Base-by-base conservation (phyloP, 371 early-diverging fungal species). In the Actinomortierella ambigua region DNA sequence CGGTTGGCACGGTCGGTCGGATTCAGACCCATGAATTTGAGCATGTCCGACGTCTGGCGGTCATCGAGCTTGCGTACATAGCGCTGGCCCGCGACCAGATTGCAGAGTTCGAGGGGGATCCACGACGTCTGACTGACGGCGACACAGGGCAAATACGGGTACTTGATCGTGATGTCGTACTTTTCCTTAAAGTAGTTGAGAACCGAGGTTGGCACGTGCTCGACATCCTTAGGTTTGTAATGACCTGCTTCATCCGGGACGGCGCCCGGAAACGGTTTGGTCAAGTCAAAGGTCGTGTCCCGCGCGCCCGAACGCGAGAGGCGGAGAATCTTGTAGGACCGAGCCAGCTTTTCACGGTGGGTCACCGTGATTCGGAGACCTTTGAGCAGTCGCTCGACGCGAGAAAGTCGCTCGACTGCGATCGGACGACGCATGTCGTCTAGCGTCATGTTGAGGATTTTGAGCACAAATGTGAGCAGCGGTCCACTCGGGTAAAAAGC, bases 51-150 rank as follows among this genome's bases (percentile, higher is more conserved):
- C 0, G 96, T 96, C 82, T 96, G 90, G 26, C 76, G 77, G 44
- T 93, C 93, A 62, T 91, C 89, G 17, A 95, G 78, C 68, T 93
- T 93, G 69, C 90, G 83, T 57, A 80, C 76, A 69, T 87, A 87
- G 28, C 93, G 83, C 79, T 95, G 96, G 49, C 93, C 94, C 46
- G 85, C 82, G 24, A 88, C 77, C 24, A 97, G 76, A 40, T 89
- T 85, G 77, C 97, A 96, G 23, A 95, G 85, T 76, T 98, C 97
- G 76, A 97, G 78, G 18, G 98, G 97, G 14, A 98, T 68, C 55
- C 79, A 80, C n/a, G 78, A 67, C 13, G 69, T 60, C 27, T 80
- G 79, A 46, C 78, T 73, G 29, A 92, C 91, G n/a, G 84, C 82
- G 15, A 95, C 70, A 53, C 97, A 96, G 1, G 97, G 96, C 29